Percentiles rank a stretch among this genome's conserved stretches.
These are phyloP conservation scores for Escovopsis sp. DNA, from an alignment of 2,329 filamentous ascomycete genomes.

Conservation along the genomic window DNA sequence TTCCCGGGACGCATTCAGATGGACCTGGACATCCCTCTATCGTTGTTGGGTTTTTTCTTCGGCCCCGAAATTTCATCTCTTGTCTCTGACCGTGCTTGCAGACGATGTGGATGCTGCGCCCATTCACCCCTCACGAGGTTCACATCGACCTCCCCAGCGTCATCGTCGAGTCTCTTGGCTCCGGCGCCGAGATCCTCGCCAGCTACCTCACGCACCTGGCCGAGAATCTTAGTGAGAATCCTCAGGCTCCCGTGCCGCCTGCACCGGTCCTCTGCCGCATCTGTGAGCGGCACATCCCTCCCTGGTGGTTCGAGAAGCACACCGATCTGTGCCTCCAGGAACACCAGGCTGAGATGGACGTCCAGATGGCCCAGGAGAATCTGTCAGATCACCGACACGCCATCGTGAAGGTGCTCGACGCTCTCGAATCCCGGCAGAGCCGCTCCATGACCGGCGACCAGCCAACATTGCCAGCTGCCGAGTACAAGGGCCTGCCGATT, in stretches of 20 bases:
- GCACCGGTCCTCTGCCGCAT: conserved; percentile 90
- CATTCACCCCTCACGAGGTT: conserved; percentile 80
- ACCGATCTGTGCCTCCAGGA: conserved; percentile 92
- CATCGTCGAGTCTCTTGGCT: conserved; percentile 83
- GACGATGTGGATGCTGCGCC: conserved; percentile 99
- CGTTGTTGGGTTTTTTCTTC: background rate
- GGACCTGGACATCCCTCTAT: background rate
- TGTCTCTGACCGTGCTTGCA: conserved; percentile 20
- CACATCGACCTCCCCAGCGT: conserved; percentile 85
- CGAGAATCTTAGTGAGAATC: conserved; percentile 64
- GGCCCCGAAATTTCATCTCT: background rate
- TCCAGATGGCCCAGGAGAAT: conserved; percentile 87
- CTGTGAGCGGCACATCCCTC: conserved; percentile 89
- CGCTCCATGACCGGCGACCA: conserved; percentile 43
- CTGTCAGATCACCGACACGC: conserved; percentile 83
- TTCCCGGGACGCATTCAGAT: background rate
- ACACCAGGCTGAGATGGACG: conserved; percentile 92
- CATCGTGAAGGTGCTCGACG: conserved; percentile 90
- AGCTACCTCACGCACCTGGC: conserved; percentile 83
- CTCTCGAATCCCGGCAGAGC: conserved; percentile 64
- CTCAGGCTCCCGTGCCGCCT: conserved; percentile 62
- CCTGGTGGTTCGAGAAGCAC: conserved; percentile 99
- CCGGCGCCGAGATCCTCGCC: conserved; percentile 86
- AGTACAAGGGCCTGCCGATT: conserved; percentile 81
- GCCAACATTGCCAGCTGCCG: conserved; percentile 41